phyloP scores from a whole-genome alignment of 163 green algal species.

The Coccomyxa subellipsoidea region DNA sequence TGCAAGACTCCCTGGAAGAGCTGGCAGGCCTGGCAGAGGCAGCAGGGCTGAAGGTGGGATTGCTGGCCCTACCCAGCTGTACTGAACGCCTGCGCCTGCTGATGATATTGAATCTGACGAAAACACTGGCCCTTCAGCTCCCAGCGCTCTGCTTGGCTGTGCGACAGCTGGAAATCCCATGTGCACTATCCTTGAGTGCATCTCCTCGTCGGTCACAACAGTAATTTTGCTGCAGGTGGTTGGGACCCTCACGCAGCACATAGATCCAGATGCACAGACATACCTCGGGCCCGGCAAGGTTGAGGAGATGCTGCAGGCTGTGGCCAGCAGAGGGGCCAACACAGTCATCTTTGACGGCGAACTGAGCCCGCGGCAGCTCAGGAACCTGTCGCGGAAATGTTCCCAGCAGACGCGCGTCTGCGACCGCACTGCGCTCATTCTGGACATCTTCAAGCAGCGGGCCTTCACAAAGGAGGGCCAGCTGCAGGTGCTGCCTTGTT shows the following conservation, averaged over 20 bases:
- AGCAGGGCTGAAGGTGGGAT: conserved; percentile 96
- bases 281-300: conserved; percentile 95
- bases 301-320: conserved; percentile 54
- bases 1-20: conserved; percentile 77
- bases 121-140: too few relatives aligned
- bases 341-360: conserved; percentile 89
- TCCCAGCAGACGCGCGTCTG: conserved; percentile 62
- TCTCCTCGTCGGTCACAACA: too few relatives aligned
- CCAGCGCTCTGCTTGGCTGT: too few relatives aligned
- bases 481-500: conserved; percentile 74
- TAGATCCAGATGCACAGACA: conserved; percentile 78
- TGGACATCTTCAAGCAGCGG: conserved; percentile 97
- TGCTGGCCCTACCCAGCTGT: conserved; percentile 51
- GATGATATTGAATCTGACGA: too few relatives aligned
- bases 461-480: conserved; percentile 89
- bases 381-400: conserved; percentile 75
- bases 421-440: conserved; percentile 94
- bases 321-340: conserved; percentile 40
- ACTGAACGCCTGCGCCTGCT: neutral
- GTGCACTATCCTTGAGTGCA: too few relatives aligned
- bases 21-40: conserved; percentile 91
- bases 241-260: conserved; percentile 64
- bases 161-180: too few relatives aligned
- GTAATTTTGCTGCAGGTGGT: conserved; percentile 77
- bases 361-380: conserved; percentile 79